Base-by-base conservation (phyloP, 176 grass and related monocot genomes). In the Oryza coarctata region DNA sequence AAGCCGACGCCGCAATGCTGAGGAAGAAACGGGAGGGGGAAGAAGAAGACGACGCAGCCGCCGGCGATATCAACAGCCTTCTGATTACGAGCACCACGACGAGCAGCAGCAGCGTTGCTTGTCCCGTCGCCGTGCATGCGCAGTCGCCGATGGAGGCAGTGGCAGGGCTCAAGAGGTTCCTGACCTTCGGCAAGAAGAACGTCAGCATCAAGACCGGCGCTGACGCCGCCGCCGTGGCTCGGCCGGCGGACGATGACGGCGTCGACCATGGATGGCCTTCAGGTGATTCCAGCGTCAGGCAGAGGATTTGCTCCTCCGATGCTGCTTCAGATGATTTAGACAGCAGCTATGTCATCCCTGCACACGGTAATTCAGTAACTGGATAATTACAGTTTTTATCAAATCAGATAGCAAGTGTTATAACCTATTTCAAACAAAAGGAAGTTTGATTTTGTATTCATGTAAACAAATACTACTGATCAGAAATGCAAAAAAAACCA, bases 101-200 rank as follows among this genome's bases (percentile, higher is more conserved):
- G 35, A 74, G 47, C 60, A 22, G 28, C 11, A 7, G 50, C 50
- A 22, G 18, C 26, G 20, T 82, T 23, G 47, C 47, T 20, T 50
- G 15, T 50, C 15, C 50, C 20, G 52, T 58, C 73, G n/a, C 61
- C 23, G 76, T 52, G 65, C n/a, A n/a, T n/a, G n/a, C n/a, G n/a
- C 91, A 93, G 77, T 64, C 91, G 8, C 84, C 83, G 33, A 85
- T 60, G 90, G 86, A 94, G 50, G 80, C 84, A 3, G 71, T 92
- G 18, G 75, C 74, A 12, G 89, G 94, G 65, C 76, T 97, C 68
- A 97, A 77, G 75, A 75, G 75, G 75, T 84, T 94, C 2, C 78
- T 97, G 38, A 92, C 60, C 65, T 94, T 97, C 7, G 87, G 91
- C 15, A 92, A 82, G 82, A 97, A 81, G 75, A 92, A 58, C 69